phyloP scores from a whole-genome alignment of 2,329 filamentous ascomycete genomes.

The Trematosphaeria pertusa region DNA sequence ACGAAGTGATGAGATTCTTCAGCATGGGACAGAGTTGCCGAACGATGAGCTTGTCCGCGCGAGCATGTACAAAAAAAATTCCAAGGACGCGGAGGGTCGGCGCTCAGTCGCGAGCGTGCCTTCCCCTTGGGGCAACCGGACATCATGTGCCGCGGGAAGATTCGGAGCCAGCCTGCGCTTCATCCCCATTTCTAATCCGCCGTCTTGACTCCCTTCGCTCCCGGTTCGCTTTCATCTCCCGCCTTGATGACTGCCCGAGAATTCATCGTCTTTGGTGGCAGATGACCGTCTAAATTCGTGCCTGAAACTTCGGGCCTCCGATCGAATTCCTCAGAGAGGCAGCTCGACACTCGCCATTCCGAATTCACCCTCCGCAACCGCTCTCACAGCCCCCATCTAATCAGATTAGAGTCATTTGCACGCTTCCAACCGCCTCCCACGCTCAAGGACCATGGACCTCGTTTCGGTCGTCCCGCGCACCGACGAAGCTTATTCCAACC shows the following conservation, averaged over 20 bases:
- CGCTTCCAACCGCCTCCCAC: slow-evolving; percentile 21
- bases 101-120: slow-evolving; percentile 21
- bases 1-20: background rate
- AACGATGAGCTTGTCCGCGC: background rate
- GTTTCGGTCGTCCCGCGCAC: slow-evolving; percentile 23
- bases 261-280: slow-evolving; percentile 34
- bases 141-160: slow-evolving; percentile 33
- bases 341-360: slow-evolving; percentile 25
- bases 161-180: slow-evolving; percentile 19
- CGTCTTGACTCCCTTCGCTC: slow-evolving; percentile 27
- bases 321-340: slow-evolving; percentile 21
- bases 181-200: slow-evolving; percentile 19
- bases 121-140: slow-evolving; percentile 14
- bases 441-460: slow-evolving; percentile 21
- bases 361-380: slow-evolving; percentile 31
- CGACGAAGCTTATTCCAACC: slow-evolving; percentile 32
- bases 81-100: slow-evolving; percentile 24
- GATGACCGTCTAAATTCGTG: slow-evolving; percentile 38
- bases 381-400: slow-evolving; percentile 37
- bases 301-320: slow-evolving; percentile 27
- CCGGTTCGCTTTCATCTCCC: slow-evolving; percentile 25
- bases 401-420: slow-evolving; percentile 28
- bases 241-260: slow-evolving; percentile 16
- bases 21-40: background rate
- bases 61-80: background rate